Base-by-base conservation (phyloP, 2,329 filamentous ascomycete species). In the Neofusicoccum ribis region DNA sequence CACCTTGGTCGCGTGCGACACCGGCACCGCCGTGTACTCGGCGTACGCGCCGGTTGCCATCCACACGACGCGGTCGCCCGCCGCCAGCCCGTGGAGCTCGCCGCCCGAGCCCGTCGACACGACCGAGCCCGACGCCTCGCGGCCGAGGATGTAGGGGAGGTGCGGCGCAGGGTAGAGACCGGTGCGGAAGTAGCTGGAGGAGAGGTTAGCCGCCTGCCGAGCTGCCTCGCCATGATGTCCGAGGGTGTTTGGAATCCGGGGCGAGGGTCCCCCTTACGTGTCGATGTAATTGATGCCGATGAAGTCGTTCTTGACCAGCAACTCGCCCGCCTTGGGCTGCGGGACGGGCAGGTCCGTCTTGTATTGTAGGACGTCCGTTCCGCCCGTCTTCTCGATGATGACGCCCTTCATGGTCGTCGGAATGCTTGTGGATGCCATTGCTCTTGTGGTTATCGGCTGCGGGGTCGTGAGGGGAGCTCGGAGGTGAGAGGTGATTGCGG, bases 221-320 rank as follows among this genome's bases (percentile, higher is more conserved):
- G 17, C 20, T 11, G 27, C 34, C 12, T 11, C n/a, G 4, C 23
- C 52, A 56, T 27, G 31, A 17, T 31, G 27, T 7, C 27, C 27
- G 27, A 31, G 27, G 27, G 1, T 7, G 31, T 31, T 9, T 47
- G n/a, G 15, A n/a, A 60, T 34, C 4, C 43, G 56, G 36, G 7
- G 1, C 5, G 27, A 31, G 27, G 27, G 1, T 31, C 27, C 1
- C 27, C 69, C 79, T 71, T 77, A 88, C 84, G 86, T 96, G 78
- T 97, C 93, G 72, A 97, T 96, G 80, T 86, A 97, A 80, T 97
- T 97, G 67, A 97, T 82, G 66, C 93, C 93, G 56, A 90, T 84
- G 74, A 86, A 91, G 68, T 89, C 86, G 78, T 96, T 96, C 78
- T 89, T 90, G 66, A 97, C 86, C 3, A 97, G 85, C 23, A 97